Base-by-base conservation (phyloP, 768 basidiomycete genomes). In the Termitomyces heimii region DNA sequence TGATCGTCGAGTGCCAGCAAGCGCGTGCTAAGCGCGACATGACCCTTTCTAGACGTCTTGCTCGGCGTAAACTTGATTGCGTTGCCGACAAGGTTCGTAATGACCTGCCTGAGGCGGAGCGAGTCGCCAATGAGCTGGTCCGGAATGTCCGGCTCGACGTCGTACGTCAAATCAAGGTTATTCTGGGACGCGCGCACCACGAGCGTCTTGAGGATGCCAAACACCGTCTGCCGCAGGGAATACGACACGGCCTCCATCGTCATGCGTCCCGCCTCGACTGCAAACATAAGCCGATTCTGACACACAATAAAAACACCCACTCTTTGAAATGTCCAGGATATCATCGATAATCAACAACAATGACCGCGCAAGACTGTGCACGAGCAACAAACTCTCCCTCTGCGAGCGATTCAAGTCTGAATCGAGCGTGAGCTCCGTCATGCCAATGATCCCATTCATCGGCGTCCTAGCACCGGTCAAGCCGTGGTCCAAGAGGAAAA, bases 371-470 rank as follows among this genome's bases (percentile, higher is more conserved):
- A 99, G 78, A 60, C 89, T 94, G 69, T 98, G 95, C 8, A 99
- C 97, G 35, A 98, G 85, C 65, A 97, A 79, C 69, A 99, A 76
- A 70, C 94, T 97, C 76, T 98, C 97, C 59, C 96, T 78, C 71
- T 98, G 97, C 39, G 91, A 90, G 61, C 96, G 75, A 59, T 94
- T 97, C 63, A 99, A 73, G 69, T 99, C 97, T 44, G 90, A 94
- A 67, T 99, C 97, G 22, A 99, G 84, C 10, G 97, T 98, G 56
- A 99, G 75, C 71, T 96, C 94, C 26, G 96, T 99, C 94, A 99
- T 94, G n/a, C 96, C 96, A 63, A 99, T 98, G 71, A 99, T 99
- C 67, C 97, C 96, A 68, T 98, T 99, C 96, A 98, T 99, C 0
- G 97, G 97, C 24, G 97, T 98, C 69, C 96, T 94, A 42, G 4